Percentiles rank a stretch among this genome's conserved stretches.
These are phyloP conservation scores for Limonium bicolor DNA, from an alignment of 148 eudicot genomes.

Conservation along the genomic window DNA sequence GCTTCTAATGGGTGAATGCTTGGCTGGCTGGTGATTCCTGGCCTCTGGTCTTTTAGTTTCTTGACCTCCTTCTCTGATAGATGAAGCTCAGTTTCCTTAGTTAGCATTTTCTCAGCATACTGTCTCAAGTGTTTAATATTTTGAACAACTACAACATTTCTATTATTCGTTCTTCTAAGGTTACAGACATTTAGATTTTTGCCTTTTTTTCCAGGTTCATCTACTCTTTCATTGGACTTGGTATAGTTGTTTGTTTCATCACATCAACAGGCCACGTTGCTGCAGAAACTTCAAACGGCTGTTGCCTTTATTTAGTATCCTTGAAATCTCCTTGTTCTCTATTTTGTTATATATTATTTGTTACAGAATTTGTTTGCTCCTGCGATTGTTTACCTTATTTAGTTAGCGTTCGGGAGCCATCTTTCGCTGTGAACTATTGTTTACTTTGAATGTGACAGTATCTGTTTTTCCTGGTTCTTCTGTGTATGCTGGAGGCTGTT, in stretches of 20 bases:
- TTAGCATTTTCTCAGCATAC: too few species aligned
- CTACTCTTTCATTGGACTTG: slow-evolving; percentile 52
- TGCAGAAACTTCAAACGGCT: slow-evolving; percentile 70
- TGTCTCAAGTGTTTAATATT: neutral
- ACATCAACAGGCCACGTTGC: slow-evolving; percentile 74
- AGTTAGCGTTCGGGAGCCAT: too few species aligned
- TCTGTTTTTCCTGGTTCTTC: slow-evolving; percentile 45
- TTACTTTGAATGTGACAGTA: slow-evolving; percentile 45
- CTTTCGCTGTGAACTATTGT: slow-evolving; percentile 9
- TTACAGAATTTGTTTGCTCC: neutral
- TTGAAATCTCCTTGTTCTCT: slow-evolving; percentile 3
- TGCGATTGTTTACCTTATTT: neutral
- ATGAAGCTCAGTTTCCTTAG: too few species aligned
- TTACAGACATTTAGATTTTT: neutral
- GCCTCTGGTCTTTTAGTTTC: too few species aligned
- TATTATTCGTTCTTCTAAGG: neutral
- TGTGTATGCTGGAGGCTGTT: slow-evolving; percentile 63
- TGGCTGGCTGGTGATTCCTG: too few species aligned
- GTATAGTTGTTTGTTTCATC: slow-evolving; percentile 37
- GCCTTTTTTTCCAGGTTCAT: slow-evolving; percentile 45
- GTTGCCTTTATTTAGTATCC: slow-evolving; percentile 78
- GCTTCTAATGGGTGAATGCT: too few species aligned
- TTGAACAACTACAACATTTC: neutral
- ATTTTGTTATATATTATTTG: neutral
- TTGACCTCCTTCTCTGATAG: too few species aligned